Evolutionary conservation across 805 yeast species (phyloP), one percentile per base, ranked within the genome.

Genomic region (Candida namnaoensis): DNA sequence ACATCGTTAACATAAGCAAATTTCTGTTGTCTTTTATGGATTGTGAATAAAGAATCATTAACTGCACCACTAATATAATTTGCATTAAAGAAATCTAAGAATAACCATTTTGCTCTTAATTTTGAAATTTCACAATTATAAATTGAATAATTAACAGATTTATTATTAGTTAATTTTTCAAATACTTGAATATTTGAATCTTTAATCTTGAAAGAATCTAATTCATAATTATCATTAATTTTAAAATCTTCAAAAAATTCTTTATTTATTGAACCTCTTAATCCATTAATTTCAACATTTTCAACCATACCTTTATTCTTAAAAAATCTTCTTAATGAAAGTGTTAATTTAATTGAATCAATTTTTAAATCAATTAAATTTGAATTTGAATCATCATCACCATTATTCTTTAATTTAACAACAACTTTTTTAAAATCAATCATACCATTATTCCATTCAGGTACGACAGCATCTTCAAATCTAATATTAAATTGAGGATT

Each of bases 401-500:
- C 88, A 33, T 56, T 48, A 3, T 7, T 69, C 69, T 8, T 74
- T 73, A n/a, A 78, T 1, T 81, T 83, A 32, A 75, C 70, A 7
- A 76, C 71, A 40, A 95, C 93, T 49, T 85, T 83, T 42, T 79
- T 75, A 58, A 91, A 82, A 42, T 80, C 76, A 44, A 90, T 87
- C 49, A 78, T 82, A 1, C 96, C 93, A 48, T 82, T 85, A 42
- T 78, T 73, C 96, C 96, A 91, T 45, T 87, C 88, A 0, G 97
- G 96, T 2, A 87, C 91, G 43, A 88, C 78, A 0, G 96, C 97
- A 54, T 78, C 85, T 57, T 87, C 95, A 50, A 91, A 91, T 3
- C 79, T 79, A 11, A 90, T 88, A 7, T 80, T 78, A 44, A 90
- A 68, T 19, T 84, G 87, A 5, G 95, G 82, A 52, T 84, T 85